Percentiles rank a stretch among this genome's conserved stretches.
phyloP scores from a whole-genome alignment of 768 basidiomycete species.

The Termitomyces eurrhizus region DNA sequence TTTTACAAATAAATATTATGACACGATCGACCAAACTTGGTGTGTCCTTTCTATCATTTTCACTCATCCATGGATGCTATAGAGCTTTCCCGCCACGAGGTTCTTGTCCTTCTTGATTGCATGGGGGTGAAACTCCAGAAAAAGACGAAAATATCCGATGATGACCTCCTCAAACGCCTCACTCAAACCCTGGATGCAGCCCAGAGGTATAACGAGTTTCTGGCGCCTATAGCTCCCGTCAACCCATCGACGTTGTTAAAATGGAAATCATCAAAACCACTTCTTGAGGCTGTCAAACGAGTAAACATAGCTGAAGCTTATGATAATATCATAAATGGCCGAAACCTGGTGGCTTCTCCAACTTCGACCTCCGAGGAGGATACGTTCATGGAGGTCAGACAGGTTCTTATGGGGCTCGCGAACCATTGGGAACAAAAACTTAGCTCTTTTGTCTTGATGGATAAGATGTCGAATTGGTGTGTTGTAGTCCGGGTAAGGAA shows the following conservation, averaged over 20 bases:
- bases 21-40: neutral
- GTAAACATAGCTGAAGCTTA: slow-evolving; percentile 19
- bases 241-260: slow-evolving; percentile 9
- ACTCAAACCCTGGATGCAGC: slow-evolving; percentile 22
- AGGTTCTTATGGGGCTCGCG: slow-evolving; percentile 21
- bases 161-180: slow-evolving; percentile 20
- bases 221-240: slow-evolving; percentile 12
- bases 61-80: slow-evolving; percentile 2
- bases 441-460: slow-evolving; percentile 18
- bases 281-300: slow-evolving; percentile 17
- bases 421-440: slow-evolving; percentile 14
- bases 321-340: slow-evolving; percentile 6
- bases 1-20: neutral
- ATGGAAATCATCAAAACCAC: slow-evolving; percentile 16
- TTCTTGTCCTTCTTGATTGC: slow-evolving; percentile 18
- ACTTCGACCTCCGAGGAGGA: slow-evolving; percentile 20
- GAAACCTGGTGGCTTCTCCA: slow-evolving; percentile 8
- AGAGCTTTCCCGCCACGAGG: slow-evolving; percentile 12
- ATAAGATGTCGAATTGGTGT: slow-evolving; percentile 17
- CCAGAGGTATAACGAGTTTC: slow-evolving; percentile 18
- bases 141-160: slow-evolving; percentile 24
- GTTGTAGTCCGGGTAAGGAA: slow-evolving; percentile 21
- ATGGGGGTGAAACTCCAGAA: slow-evolving; percentile 24
- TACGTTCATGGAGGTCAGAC: slow-evolving; percentile 26
- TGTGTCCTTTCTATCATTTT: neutral